A percentile compares a stretch with the other conserved stretches of the same genome.
Conservation (phyloP, 768 basidiomycete species). For the Pleurotus ostreatus region DNA sequence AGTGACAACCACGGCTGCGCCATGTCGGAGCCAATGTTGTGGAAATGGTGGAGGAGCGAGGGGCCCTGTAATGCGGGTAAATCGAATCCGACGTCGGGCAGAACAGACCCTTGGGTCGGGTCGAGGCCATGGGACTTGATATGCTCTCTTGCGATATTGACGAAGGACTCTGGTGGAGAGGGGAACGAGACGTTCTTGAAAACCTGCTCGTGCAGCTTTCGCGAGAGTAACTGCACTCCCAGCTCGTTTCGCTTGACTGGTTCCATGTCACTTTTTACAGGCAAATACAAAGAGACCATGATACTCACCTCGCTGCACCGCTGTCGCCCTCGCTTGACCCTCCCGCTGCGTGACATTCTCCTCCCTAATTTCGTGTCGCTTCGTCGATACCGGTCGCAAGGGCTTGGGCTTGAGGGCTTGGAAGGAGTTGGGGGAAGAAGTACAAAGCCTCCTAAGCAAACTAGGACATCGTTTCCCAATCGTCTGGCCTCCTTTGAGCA, state of each 20-base stretch:
- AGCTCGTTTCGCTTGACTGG: conserved; percentile 76
- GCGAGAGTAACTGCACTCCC: conserved; percentile 71
- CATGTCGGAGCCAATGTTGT: conserved; percentile 62
- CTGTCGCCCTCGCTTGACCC: no score
- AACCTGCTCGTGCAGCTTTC: conserved; percentile 75
- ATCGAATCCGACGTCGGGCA: conserved; percentile 76
- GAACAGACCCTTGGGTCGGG: conserved; percentile 58
- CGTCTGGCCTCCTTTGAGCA: conserved; percentile 11
- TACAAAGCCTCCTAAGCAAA: conserved; percentile 5
- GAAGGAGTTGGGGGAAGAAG: background rate
- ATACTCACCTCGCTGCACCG: no score
- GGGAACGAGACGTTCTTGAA: conserved; percentile 52
- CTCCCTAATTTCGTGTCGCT: no score
- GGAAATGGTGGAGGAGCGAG: conserved; percentile 81
- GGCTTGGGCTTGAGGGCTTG: background rate
- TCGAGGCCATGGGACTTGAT: conserved; percentile 80
- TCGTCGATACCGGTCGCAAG: background rate
- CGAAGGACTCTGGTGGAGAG: conserved; percentile 37
- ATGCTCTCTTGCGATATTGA: conserved; percentile 78
- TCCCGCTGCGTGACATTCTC: no score
- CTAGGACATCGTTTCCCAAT: conserved; percentile 1
- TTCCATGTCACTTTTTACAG: background rate
- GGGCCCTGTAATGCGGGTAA: conserved; percentile 81
- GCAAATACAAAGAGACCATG: background rate
- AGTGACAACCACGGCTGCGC: conserved; percentile 79